Conservation (phyloP, 1,284 basidiomycete genomes). For the Trametes pubescens region DNA sequence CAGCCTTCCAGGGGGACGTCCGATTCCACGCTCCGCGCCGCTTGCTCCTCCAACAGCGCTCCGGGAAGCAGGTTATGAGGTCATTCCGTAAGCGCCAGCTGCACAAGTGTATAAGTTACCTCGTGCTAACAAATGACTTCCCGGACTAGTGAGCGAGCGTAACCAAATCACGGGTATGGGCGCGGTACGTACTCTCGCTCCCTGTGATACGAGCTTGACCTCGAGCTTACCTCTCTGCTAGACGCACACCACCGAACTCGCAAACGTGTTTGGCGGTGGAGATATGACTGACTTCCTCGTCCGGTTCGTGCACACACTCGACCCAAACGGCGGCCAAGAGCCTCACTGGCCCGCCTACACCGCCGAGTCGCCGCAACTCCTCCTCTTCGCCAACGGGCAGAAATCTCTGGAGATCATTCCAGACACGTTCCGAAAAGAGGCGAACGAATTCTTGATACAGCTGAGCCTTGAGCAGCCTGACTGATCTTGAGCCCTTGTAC, state of each 20-base stretch:
- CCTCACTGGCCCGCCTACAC: constrained; percentile 60
- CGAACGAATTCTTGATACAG: constrained; percentile 34
- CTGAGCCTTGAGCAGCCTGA: constrained; percentile 23
- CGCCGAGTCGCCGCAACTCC: constrained; percentile 45
- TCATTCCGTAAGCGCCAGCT: constrained; percentile 29
- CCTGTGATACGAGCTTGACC: background rate
- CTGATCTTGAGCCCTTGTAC: background rate
- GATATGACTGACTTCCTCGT: constrained; percentile 34
- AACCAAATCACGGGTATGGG: constrained; percentile 54
- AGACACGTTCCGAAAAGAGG: constrained; percentile 53
- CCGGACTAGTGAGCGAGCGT: constrained; percentile 51
- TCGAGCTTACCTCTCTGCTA: background rate
- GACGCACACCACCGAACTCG: constrained; percentile 33
- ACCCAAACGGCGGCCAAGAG: constrained; percentile 42
- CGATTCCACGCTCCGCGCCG: constrained; percentile 57
- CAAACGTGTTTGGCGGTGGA: constrained; percentile 31
- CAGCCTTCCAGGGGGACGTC: constrained; percentile 56
- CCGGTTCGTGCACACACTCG: constrained; percentile 29
- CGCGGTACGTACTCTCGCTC: constrained; percentile 41
- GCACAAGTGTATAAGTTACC: background rate
- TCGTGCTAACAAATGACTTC: background rate
- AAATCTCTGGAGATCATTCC: constrained; percentile 45
- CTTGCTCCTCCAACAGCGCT: constrained; percentile 40
- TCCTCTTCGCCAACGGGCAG: constrained; percentile 55
- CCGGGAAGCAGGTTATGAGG: constrained; percentile 42